A percentile compares a stretch with the other conserved stretches of the same genome.
Conservation (phyloP, 768 basidiomycete species). For the Suillus weaverae region DNA sequence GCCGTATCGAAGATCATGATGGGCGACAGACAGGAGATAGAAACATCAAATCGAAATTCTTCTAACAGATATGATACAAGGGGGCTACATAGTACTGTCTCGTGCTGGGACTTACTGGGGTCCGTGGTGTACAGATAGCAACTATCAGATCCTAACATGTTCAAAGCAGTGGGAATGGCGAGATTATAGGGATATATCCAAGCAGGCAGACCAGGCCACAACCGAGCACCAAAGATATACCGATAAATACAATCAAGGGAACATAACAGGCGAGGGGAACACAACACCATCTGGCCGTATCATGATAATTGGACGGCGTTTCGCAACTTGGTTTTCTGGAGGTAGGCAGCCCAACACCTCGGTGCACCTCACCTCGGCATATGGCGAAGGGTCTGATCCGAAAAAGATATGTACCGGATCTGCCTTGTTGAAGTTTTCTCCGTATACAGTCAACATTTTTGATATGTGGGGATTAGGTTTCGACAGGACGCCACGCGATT, state of each 20-base stretch:
- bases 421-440: conserved; percentile 84
- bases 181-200: conserved; percentile 22
- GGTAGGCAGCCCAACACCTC: conserved; percentile 84
- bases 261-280: conserved; percentile 80
- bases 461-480: conserved; percentile 78
- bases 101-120: conserved; percentile 21
- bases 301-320: conserved; percentile 79
- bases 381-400: conserved; percentile 83
- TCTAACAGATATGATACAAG: conserved; percentile 24
- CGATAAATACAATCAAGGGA: conserved; percentile 48
- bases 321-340: conserved; percentile 62
- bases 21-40: conserved; percentile 6
- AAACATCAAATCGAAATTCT: conserved; percentile 3
- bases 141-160: conserved; percentile 30
- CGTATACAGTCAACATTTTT: conserved; percentile 84
- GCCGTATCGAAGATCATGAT: conserved; percentile 3
- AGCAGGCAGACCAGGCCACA: conserved; percentile 25
- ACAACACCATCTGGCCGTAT: conserved; percentile 85
- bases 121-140: conserved; percentile 35
- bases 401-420: conserved; percentile 86
- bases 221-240: conserved; percentile 19
- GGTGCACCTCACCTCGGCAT: conserved; percentile 83
- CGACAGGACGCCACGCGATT: conserved; percentile 64
- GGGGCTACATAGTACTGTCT: conserved; percentile 32
- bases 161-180: conserved; percentile 20